These are phyloP conservation scores for Entomophthora muscae DNA, from an alignment of 371 early-diverging fungal species.

Conservation along the genomic window DNA sequence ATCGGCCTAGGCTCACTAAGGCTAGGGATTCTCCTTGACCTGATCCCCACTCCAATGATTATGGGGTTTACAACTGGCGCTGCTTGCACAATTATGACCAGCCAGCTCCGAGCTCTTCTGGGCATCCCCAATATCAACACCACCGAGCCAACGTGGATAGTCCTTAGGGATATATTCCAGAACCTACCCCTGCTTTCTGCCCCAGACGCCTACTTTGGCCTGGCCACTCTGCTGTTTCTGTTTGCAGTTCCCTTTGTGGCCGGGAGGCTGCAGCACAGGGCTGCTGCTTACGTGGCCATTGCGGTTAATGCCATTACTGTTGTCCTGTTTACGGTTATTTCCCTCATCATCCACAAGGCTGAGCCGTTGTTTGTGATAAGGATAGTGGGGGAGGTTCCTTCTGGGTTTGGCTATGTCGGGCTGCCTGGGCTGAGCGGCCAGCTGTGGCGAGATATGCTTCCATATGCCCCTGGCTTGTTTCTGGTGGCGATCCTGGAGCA, in stretches of 20 bases:
- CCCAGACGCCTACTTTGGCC: not conserved
- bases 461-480: slow-evolving; percentile 39
- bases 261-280: not conserved
- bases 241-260: too few relatives aligned
- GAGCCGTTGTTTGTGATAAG: slow-evolving; percentile 24
- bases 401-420: slow-evolving; percentile 25
- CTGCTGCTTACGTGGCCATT: slow-evolving; percentile 13
- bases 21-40: slow-evolving; percentile 70
- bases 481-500: slow-evolving; percentile 73
- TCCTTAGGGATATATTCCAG: not conserved
- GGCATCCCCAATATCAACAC: slow-evolving; percentile 46
- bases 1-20: slow-evolving; percentile 52
- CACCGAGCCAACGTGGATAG: slow-evolving; percentile 12
- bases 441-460: slow-evolving; percentile 15
- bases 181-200: not conserved
- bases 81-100: slow-evolving; percentile 53
- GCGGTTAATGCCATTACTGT: too few relatives aligned
- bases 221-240: not conserved
- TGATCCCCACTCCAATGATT: slow-evolving; percentile 62
- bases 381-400: slow-evolving; percentile 35
- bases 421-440: slow-evolving; percentile 26
- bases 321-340: slow-evolving; percentile 14
- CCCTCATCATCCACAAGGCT: not conserved
- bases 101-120: slow-evolving; percentile 49
- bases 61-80: slow-evolving; percentile 57